A percentile compares a stretch with the other conserved stretches of the same genome.
Conservation (phyloP, 495 filamentous ascomycete genomes). For the Aspergillus nanangensis region DNA sequence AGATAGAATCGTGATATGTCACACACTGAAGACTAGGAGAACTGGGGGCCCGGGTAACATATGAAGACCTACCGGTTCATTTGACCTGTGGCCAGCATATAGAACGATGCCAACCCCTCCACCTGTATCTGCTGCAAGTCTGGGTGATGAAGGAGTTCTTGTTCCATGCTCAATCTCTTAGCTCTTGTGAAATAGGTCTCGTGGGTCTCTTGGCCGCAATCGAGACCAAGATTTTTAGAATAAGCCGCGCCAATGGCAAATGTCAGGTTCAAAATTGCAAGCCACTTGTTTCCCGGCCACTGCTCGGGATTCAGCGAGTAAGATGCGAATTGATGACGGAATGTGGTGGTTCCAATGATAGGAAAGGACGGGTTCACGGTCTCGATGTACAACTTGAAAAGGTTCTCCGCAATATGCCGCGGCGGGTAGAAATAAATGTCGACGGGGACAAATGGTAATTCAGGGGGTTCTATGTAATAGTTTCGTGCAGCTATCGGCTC, state of each 20-base stretch:
- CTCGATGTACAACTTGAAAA: constrained; percentile 54
- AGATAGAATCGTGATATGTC: constrained; percentile 10
- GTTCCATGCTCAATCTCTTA: constrained; percentile 46
- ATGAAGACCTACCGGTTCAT: constrained; percentile 50
- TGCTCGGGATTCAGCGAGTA: constrained; percentile 41
- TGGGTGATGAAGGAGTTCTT: constrained; percentile 45
- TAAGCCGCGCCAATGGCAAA: constrained; percentile 58
- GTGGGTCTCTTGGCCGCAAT: constrained; percentile 48
- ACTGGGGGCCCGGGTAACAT: no score
- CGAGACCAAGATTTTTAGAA: constrained; percentile 38
- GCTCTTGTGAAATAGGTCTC: constrained; percentile 53
- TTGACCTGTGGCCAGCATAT: constrained; percentile 53
- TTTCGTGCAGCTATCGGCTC: constrained; percentile 29
- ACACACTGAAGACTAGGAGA: no score
- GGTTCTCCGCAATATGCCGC: constrained; percentile 43
- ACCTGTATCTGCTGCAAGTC: constrained; percentile 57
- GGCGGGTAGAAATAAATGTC: constrained; percentile 45
- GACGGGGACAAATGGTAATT: constrained; percentile 37
- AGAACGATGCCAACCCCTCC: constrained; percentile 53
- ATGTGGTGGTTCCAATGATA: constrained; percentile 51
- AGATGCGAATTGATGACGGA: constrained; percentile 48
- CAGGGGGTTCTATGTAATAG: constrained; percentile 49
- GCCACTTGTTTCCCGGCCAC: constrained; percentile 43
- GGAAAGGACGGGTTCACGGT: constrained; percentile 59
- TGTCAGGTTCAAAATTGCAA: constrained; percentile 58